These are phyloP conservation scores for Aspergillus sclerotioniger DNA, from an alignment of 495 filamentous ascomycete species.

Conservation along the genomic window DNA sequence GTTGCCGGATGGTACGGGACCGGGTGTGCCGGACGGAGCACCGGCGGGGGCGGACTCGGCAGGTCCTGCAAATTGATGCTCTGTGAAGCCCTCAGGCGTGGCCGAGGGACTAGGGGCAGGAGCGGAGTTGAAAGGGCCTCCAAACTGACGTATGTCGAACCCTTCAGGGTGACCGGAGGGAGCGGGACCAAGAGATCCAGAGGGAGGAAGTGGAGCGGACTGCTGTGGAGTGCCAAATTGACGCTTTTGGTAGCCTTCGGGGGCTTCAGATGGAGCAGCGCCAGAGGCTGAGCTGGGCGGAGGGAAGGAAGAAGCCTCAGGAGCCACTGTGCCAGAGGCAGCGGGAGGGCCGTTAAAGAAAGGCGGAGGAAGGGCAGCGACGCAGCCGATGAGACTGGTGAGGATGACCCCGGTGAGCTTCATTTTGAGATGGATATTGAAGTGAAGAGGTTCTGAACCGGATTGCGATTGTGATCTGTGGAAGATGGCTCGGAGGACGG, in stretches of 20 bases:
- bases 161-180: too few species aligned
- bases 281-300: neutral
- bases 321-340: neutral
- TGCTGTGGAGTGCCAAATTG: neutral
- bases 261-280: neutral
- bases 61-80: neutral
- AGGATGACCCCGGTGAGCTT: neutral
- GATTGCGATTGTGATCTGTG: neutral
- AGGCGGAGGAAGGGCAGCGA: neutral
- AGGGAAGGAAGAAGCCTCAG: neutral
- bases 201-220: neutral
- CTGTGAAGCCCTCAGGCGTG: neutral
- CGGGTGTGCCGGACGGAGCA: neutral
- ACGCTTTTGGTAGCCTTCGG: neutral
- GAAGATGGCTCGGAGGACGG: neutral
- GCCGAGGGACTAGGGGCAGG: neutral
- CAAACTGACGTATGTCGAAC: too few species aligned
- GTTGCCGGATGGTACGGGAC: too few species aligned
- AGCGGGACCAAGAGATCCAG: neutral
- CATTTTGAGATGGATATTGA: too few species aligned
- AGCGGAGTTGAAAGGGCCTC: too few species aligned
- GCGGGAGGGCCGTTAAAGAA: neutral
- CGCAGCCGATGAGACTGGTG: neutral
- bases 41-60: neutral
- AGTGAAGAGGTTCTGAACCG: neutral